Evolutionary conservation across 2,329 filamentous ascomycete species (phyloP), one percentile per base, ranked within the genome.

Genomic region (Colletotrichum sp.): DNA sequence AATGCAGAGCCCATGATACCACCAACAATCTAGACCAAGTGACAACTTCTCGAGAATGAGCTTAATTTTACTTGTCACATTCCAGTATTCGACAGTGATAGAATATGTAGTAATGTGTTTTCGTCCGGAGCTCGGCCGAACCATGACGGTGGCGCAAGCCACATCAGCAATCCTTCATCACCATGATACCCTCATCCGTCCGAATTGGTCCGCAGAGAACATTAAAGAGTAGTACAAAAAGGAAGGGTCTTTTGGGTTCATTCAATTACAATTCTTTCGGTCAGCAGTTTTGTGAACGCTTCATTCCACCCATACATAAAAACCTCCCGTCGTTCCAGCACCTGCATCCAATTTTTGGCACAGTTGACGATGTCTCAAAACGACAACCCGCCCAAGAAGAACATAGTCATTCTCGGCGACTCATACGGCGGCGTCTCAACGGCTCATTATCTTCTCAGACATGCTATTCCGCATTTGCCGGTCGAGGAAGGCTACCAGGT

Each of bases 371-470:
- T 58, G 55, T 16, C 55, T 6, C 22, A 0, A 28, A 27, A 32
- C 56, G 3, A 6, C 56, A 60, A 8, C 34, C 16, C 4, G 13
- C 36, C n/a, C 4, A 65, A 43, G 13, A 84, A 84, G 60, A 86
- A 84, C 71, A 88, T 91, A 74, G 81, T 91, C 76, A 84, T 92
- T 27, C 81, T 92, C 3, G 90, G 90, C 34, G 89, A 86, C 34
- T 90, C 89, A 12, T 91, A 88, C 76, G 88, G 81, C 13, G 90
- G 90, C 28, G 71, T 90, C 6, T 87, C 86, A 8, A 85, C 83
- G 6, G 88, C 90, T 2, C 90, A 92, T 77, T 89, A 90, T 77
- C 82, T 90, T 32, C 86, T 90, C 32, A 88, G 88, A 75, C 89
- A 92, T 82, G 84, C 84, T 28, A 62, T 91, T 12, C 88, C 89